Evolutionary conservation across 306 rosid genomes (phyloP).

Genomic region (Senna siamea): DNA sequence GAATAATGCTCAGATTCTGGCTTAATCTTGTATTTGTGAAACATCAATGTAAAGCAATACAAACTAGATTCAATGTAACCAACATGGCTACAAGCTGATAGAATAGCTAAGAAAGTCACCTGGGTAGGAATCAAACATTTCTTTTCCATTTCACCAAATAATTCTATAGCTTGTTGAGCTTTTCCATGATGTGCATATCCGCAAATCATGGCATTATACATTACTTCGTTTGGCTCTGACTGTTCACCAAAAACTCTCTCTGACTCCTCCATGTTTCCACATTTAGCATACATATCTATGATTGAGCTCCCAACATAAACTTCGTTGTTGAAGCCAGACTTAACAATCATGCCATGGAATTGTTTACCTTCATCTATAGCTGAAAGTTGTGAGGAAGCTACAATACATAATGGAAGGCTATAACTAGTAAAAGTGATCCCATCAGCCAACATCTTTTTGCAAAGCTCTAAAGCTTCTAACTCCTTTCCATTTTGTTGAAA

Average conservation of each 20-base stretch:
- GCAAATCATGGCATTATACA: slow-evolving; percentile 52
- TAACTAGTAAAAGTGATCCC: slow-evolving; percentile 49
- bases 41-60: slow-evolving; percentile 41
- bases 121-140: background rate
- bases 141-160: slow-evolving; percentile 33
- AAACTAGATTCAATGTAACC: slow-evolving; percentile 7
- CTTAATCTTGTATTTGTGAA: slow-evolving; percentile 42
- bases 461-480: slow-evolving; percentile 48
- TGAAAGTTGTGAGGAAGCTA: background rate
- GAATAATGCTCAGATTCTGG: slow-evolving; percentile 54
- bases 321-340: slow-evolving; percentile 51
- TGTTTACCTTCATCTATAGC: slow-evolving; percentile 1
- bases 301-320: slow-evolving; percentile 57
- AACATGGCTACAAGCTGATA: slow-evolving; percentile 38
- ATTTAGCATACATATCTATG: slow-evolving; percentile 60
- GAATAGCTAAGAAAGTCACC: slow-evolving; percentile 42
- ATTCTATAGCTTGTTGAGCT: slow-evolving; percentile 46
- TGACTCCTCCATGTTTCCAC: slow-evolving; percentile 52
- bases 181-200: slow-evolving; percentile 64
- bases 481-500: slow-evolving; percentile 53
- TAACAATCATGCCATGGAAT: slow-evolving; percentile 41
- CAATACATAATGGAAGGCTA: slow-evolving; percentile 51
- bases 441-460: slow-evolving; percentile 54
- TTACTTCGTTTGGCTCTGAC: slow-evolving; percentile 45
- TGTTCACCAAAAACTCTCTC: slow-evolving; percentile 47